Evolutionary conservation across 352 stramenopile species (phyloP), one percentile per base, ranked within the genome.

Genomic region (Globisporangium spiculum): DNA sequence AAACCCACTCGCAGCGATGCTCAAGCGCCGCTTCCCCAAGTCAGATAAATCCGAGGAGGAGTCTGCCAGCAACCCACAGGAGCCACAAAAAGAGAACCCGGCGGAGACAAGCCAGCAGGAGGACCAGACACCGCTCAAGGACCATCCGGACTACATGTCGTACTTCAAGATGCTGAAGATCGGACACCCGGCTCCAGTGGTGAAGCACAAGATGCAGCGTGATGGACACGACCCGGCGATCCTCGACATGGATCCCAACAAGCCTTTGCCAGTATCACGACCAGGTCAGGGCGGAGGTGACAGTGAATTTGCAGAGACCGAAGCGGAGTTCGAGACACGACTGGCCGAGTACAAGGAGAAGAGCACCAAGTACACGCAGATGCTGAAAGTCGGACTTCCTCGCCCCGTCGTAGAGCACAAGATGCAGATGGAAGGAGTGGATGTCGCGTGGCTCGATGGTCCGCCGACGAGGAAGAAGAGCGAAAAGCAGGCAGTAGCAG

Each of bases 111-210:
- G 16, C 38, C 38, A 41, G 4, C 56, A 69, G 10, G 76, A 80
- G 50, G 65, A 85, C 22, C 62, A 73, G 26, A 81, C 74, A 0
- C 77, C 76, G 5, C 27, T 91, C 30, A 92, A 90, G 63, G 78
- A 92, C 20, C 75, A 93, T 56, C 88, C 86, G 6, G 79, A 79
- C 63, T 94, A 87, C 62, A 59, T 69, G 56, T 80, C 90, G 60
- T 96, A 91, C 71, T 94, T 96, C 65, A 92, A 81, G 66, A 92
- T 96, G 81, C 71, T 94, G 16, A 90, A 86, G 69, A 86, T 96
- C 20, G 88, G 88, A 0, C 78, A 89, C 2, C 78, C 86, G 10
- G 30, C 69, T 34, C 74, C 86, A 44, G 81, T 91, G 7, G 86
- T 94, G 1, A 82, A 92, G 70, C 83, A 93, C 67, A 88, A 88